These are phyloP conservation scores for Petunia hybrid DNA, from an alignment of 305 asterid species.

Conservation along the genomic window DNA sequence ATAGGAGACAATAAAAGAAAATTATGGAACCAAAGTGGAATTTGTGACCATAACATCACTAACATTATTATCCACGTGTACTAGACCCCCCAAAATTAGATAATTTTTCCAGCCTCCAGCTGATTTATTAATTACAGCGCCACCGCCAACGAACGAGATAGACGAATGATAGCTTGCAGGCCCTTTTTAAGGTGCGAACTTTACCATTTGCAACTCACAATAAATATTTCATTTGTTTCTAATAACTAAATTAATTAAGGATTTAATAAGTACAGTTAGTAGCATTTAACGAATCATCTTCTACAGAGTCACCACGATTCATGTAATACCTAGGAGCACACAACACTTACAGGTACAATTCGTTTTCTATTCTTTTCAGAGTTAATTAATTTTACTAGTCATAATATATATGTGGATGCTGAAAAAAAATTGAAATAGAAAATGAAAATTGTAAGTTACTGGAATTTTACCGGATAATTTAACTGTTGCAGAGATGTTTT, in stretches of 20 bases:
- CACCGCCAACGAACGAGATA: not conserved
- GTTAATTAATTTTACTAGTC: not conserved
- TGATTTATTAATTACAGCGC: not conserved
- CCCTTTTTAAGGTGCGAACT: not conserved
- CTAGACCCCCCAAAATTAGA: not conserved
- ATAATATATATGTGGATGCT: not conserved
- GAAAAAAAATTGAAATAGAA: not conserved
- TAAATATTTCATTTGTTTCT: no score
- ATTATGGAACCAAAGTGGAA: not conserved
- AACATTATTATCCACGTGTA: not conserved
- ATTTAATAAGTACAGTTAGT: no score
- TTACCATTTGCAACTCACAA: not conserved
- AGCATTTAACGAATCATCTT: no score
- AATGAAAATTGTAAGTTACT: not conserved
- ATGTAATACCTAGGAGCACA: slow-evolving; percentile 9
- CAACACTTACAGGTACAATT: slow-evolving; percentile 45
- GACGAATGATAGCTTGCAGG: not conserved
- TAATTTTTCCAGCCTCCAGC: not conserved
- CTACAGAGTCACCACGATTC: no score
- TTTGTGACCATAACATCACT: not conserved
- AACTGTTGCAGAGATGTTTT: slow-evolving; percentile 43
- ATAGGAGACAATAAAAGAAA: not conserved
- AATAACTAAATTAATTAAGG: no score
- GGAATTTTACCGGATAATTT: not conserved
- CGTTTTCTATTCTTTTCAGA: not conserved